Percentiles rank a stretch among this genome's conserved stretches.
Evolutionary conservation across 805 yeast genomes (phyloP).

Genomic region (Debaryomyces prosopidis): DNA sequence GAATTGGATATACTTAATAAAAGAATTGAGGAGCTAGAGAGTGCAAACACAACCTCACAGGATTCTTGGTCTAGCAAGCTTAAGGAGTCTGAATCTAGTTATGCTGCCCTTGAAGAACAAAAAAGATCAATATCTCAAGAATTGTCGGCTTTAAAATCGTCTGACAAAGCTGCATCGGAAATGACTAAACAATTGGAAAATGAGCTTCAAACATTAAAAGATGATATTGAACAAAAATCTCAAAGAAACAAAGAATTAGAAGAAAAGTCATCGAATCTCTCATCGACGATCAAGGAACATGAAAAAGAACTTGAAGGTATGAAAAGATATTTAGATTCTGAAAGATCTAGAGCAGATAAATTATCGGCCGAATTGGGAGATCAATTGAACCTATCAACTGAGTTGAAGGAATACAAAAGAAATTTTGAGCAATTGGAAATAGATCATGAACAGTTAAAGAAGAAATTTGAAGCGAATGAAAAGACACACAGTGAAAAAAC

Average conservation of each 20-base stretch:
- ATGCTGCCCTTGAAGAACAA: neutral
- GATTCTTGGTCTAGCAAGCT: neutral
- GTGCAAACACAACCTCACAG: neutral
- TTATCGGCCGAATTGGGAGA: neutral
- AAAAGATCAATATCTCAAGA: neutral
- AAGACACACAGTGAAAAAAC: neutral
- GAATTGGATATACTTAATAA: neutral
- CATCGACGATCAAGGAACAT: neutral
- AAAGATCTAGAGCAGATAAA: neutral
- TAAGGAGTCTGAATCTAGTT: neutral
- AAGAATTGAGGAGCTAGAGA: neutral
- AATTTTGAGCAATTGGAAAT: conserved; percentile 1
- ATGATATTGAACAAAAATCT: neutral
- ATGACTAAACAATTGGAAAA: neutral
- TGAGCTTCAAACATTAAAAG: neutral
- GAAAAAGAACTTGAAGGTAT: conserved; percentile 5
- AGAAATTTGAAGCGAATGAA: neutral
- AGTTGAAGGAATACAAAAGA: neutral
- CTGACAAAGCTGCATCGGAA: neutral
- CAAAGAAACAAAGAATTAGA: neutral
- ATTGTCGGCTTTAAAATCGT: neutral
- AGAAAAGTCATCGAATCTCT: neutral
- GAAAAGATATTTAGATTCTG: conserved; percentile 7
- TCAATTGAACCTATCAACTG: neutral
- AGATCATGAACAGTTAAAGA: neutral